Evolutionary conservation across 2,329 filamentous ascomycete genomes (phyloP), one percentile per base, ranked within the genome.

Genomic region (Falciphora oryzae): DNA sequence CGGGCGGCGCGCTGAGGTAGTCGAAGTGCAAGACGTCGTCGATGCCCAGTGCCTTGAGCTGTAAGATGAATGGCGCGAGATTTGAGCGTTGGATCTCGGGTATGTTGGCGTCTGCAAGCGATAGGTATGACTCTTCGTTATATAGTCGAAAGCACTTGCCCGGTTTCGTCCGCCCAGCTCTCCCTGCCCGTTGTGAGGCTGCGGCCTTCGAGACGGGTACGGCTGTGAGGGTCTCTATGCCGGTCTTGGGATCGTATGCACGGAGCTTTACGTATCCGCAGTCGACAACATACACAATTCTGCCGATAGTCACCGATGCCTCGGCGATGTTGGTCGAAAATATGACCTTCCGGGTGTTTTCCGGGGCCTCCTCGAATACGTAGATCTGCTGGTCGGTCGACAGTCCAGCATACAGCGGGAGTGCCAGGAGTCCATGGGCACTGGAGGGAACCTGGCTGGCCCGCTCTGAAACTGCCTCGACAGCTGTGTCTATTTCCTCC

Each of bases 281-380:
- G 75, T 99, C 95, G 62, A 98, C 80, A 7, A 99, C 94, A 72
- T 92, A 96, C 64, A 93, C 88, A 66, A 98, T 93, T 3, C 92
- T 93, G 63, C 95, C 89, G 65, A 98, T 96, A 22, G 95, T 98
- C 58, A 99, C 90, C 1, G 92, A 97, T 5, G 95, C 94, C 79
- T 99, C 95, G 16, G 95, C 93, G 68, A 98, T 97, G 73, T 98
- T 98, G 65, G 95, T 98, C 4, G 92, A 90, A 69, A 97, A 89
- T 50, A 99, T 91, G 56, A 97, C 90, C 73, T 98, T 98, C 57
- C 95, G 85, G 1, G 89, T 93, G 66, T 93, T 89, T 66, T 91
- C 88, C 0, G 91, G 87, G 2, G 93, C 81, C 64, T 90, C 87
- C 70, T 97, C 92, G 73, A 98, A 98, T 57, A 98, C 90, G 69